Conservation (phyloP, 306 rosid genomes). For the Vicia faba region DNA sequence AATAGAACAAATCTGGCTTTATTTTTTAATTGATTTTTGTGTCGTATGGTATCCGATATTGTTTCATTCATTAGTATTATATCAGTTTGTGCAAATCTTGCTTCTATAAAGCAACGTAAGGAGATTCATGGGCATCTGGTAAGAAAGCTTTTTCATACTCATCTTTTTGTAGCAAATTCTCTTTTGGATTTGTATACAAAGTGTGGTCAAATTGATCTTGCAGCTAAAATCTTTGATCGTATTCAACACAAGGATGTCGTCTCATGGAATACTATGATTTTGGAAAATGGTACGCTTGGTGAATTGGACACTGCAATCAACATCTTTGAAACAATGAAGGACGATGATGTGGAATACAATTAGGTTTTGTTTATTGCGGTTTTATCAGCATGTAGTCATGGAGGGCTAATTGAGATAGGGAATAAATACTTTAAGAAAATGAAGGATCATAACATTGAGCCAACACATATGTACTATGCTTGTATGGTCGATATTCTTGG, state of each 20-base stretch:
- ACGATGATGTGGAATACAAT: conserved; percentile 60
- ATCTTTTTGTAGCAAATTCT: conserved; percentile 70
- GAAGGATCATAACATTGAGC: conserved; percentile 56
- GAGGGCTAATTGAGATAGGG: conserved; percentile 74
- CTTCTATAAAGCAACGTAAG: conserved; percentile 71
- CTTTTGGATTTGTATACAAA: conserved; percentile 81
- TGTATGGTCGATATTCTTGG: too few species aligned
- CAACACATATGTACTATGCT: conserved; percentile 73
- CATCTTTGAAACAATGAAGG: conserved; percentile 78
- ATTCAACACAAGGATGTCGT: conserved; percentile 68
- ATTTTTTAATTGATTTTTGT: too few species aligned
- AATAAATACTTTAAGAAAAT: conserved; percentile 61
- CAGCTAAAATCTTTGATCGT: conserved; percentile 62
- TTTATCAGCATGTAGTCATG: conserved; percentile 89
- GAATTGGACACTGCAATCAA: too few species aligned
- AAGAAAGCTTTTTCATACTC: conserved; percentile 56
- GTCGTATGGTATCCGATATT: conserved; percentile 58
- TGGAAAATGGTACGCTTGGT: too few species aligned
- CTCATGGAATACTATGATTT: conserved; percentile 96
- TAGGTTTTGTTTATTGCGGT: conserved; percentile 81
- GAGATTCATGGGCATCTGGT: conserved; percentile 72
- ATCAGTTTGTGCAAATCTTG: conserved; percentile 82
- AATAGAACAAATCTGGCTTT: too few species aligned
- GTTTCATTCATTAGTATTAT: conserved; percentile 77
- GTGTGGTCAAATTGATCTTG: conserved; percentile 77